Percentiles rank a stretch among this genome's conserved stretches.
These are phyloP conservation scores for Hansenula anomala DNA, from an alignment of 1,139 yeast genomes.

Conservation along the genomic window DNA sequence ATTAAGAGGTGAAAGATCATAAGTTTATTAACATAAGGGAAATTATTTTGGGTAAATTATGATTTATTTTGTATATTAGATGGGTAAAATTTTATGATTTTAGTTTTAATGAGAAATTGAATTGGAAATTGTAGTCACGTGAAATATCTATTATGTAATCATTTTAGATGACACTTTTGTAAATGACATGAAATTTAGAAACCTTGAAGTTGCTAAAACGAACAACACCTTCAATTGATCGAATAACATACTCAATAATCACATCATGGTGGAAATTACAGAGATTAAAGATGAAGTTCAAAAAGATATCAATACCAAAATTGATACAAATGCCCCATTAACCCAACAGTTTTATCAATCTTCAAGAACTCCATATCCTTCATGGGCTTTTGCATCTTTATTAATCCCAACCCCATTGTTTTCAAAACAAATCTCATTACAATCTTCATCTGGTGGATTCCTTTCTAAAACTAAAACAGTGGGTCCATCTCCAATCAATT, in stretches of 20 bases:
- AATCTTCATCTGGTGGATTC: constrained; percentile 5
- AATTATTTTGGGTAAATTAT: background rate
- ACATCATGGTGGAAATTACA: constrained; percentile 20
- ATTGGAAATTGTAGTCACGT: too few species aligned
- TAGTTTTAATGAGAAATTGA: background rate
- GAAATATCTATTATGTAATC: background rate
- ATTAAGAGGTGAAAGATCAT: constrained; percentile 95
- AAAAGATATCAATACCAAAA: constrained; percentile 5
- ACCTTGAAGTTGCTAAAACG: background rate
- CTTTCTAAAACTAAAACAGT: constrained; percentile 14
- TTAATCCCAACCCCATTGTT: constrained; percentile 42
- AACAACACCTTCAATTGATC: background rate
- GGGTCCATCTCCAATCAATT: constrained; percentile 42
- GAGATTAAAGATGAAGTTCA: constrained; percentile 17
- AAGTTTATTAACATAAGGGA: constrained; percentile 20
- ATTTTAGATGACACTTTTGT: too few species aligned
- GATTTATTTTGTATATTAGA: constrained; percentile 13
- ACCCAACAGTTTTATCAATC: constrained; percentile 25
- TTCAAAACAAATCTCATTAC: constrained; percentile 20
- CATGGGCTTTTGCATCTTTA: constrained; percentile 40
- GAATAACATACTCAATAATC: too few species aligned
- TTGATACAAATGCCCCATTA: constrained; percentile 14
- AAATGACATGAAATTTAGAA: background rate
- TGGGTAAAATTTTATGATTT: constrained; percentile 8
- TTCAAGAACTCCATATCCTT: constrained; percentile 49